Base-by-base conservation (phyloP, 2,329 filamentous ascomycete species). In the Claviceps capensis region DNA sequence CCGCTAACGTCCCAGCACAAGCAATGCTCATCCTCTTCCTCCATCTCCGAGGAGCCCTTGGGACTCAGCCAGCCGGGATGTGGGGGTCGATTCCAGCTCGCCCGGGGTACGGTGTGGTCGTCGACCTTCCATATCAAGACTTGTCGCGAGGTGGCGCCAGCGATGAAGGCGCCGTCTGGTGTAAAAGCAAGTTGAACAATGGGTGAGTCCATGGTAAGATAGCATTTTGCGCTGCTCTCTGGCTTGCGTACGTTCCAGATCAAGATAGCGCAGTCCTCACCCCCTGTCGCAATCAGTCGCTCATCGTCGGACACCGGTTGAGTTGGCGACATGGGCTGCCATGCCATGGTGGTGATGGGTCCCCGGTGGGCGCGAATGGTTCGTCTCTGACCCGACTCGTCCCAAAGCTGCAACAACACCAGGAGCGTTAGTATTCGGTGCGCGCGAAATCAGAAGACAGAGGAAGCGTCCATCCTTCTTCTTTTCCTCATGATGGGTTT, bases 91-190 rank as follows among this genome's bases (percentile, higher is more conserved):
- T 70, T 76, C 80, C 81, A 84, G 59, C 72, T 78, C 16, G 81
- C 81, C 46, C 77, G 71, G 4, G 81, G 81, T 46, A 81, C 71
- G 26, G 70, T 67, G 46, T 75, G 70, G 50, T 79, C 80, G 54
- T 76, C 78, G 13, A 82, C 75, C 60, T 82, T 83, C 79, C 81
- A 84, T 46, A 84, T 81, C 41, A 82, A 65, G 14, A 83, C 77
- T 52, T 72, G 73, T 37, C 75, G 73, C 19, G 72, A 72, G 0
- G 79, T 82, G 5, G 78, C 80, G 4, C 78, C 79, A 0, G 81
- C 81, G 49, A 84, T 74, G 57, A 81, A 82, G 19, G 73, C 74
- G 1, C 81, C 81, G 54, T 83, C 79, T 0, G 81, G 80, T 0
- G 79, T 82, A 54, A 83, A 83, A 1, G 80, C 72, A 2, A 83